Base-by-base conservation (phyloP, 1,284 basidiomycete species). In the Gomphus bonarii region DNA sequence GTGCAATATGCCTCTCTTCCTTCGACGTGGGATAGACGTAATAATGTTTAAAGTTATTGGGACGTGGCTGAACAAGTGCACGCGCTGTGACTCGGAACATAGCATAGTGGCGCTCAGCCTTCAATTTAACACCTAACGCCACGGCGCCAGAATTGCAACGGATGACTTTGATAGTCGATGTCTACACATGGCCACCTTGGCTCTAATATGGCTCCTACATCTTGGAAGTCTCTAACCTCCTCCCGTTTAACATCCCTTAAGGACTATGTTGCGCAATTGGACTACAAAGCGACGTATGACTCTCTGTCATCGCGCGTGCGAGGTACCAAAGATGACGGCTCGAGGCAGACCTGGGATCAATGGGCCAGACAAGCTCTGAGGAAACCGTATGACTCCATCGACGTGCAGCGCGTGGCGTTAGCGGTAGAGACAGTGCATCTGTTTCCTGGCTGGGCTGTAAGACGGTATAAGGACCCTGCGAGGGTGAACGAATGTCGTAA, bases 391-490 rank as follows among this genome's bases (percentile, higher is more conserved):
- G 52, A 16, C 33, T 50, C 28, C 56, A 61, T 30, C 46, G 56
- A 58, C 33, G 56, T 56, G 35, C 43, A 47, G 25, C 42, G 38
- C 5, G 28, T 30, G 44, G 30, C 5, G n/a, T 8, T 48, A 5
- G 76, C 78, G 55, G 62, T 68, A 14, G 66, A 72, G n/a, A 64
- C 71, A 30, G 64, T 80, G 12, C 71, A 66, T n/a, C 60, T 79
- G 54, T 80, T 80, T 65, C 78, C 78, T 57, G 78, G 78, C 4
- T 80, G 77, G 76, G 78, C 77, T 11, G 69, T 71, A 10, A 66
- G 74, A 48, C 64, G 72, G 18, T 75, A 75, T 64, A 63, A 36
- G 38, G 38, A 50, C n/a, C 42, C 52, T 44, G 20, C 47, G n/a
- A 30, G n/a, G n/a, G 20, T 38, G 16, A 28, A 46, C 16, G 56